Percentiles rank a stretch among this genome's conserved stretches.
phyloP scores from a whole-genome alignment of 331 rosid species.

The Saraca asoca region DNA sequence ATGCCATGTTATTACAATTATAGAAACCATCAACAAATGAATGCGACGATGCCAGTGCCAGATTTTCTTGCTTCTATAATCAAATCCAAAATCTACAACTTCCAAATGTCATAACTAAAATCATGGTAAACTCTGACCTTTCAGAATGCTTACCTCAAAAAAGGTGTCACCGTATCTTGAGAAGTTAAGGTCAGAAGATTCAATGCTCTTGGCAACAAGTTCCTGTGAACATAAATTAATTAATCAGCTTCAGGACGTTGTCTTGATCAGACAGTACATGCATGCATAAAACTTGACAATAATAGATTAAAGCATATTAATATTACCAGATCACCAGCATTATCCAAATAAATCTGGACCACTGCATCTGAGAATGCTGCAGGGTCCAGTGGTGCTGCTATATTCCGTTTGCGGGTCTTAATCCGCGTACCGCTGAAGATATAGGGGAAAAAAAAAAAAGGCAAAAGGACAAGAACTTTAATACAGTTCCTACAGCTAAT shows the following conservation, averaged over 20 bases:
- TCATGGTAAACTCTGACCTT: not conserved
- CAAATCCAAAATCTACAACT: not conserved
- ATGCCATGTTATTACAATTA: not conserved
- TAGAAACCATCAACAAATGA: not conserved
- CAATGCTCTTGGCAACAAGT: slow-evolving; percentile 81
- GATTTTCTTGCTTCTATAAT: not conserved
- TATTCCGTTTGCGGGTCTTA: slow-evolving; percentile 99
- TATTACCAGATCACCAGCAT: slow-evolving; percentile 99
- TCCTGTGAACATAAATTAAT: slow-evolving; percentile 50
- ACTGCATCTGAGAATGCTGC: slow-evolving; percentile 99
- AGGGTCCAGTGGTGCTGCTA: slow-evolving; percentile 99
- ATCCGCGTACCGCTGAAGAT: slow-evolving; percentile 98
- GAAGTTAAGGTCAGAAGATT: slow-evolving; percentile 90
- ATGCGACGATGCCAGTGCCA: not conserved
- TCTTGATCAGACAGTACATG: not conserved
- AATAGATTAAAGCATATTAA: slow-evolving; percentile 20
- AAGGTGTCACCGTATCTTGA: slow-evolving; percentile 99
- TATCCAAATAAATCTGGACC: slow-evolving; percentile 99
- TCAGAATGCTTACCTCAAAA: slow-evolving; percentile 69
- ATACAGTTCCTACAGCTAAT: not conserved
- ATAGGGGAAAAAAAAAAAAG: slow-evolving; percentile 17
- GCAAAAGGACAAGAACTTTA: not conserved
- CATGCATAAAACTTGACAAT: not conserved
- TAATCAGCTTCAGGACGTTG: slow-evolving; percentile 20
- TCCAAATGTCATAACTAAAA: slow-evolving; percentile 9